phyloP scores from a whole-genome alignment of 768 basidiomycete genomes.

The Auricularia sp. region DNA sequence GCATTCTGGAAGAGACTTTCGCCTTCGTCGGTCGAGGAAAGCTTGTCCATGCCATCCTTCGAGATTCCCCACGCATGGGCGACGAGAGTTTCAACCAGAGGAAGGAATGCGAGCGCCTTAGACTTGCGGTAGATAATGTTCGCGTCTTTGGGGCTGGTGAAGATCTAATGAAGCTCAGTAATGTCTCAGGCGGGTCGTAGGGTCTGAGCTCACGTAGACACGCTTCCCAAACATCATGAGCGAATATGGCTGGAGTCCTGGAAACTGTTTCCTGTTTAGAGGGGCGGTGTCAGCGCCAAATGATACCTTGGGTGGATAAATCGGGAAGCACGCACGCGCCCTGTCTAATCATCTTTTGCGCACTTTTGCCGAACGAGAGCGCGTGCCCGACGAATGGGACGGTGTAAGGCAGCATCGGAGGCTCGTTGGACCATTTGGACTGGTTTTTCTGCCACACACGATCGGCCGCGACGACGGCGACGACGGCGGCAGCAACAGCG shows the following conservation, averaged over 20 bases:
- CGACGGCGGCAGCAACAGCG: neutral
- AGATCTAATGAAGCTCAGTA: neutral
- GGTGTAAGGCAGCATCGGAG: neutral
- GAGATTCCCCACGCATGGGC: neutral
- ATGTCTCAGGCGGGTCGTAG: neutral
- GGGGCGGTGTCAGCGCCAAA: neutral
- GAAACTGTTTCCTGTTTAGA: neutral
- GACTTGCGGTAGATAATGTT: conserved; percentile 1
- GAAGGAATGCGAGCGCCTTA: conserved; percentile 1
- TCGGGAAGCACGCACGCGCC: neutral
- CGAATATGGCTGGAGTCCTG: neutral
- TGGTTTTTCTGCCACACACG: conserved; percentile 1
- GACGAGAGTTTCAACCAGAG: neutral
- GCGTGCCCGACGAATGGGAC: neutral
- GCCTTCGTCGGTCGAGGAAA: neutral
- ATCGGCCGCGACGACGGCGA: neutral
- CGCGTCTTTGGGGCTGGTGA: neutral
- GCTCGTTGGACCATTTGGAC: neutral
- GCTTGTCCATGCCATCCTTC: neutral
- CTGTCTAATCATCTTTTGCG: neutral
- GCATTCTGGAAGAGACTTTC: neutral
- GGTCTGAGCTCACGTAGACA: neutral
- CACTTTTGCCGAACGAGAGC: neutral
- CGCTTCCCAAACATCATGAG: neutral
- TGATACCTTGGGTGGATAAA: neutral